These are phyloP conservation scores for Selaginella moellendorffii DNA, from an alignment of 75 land plant species.

Conservation along the genomic window DNA sequence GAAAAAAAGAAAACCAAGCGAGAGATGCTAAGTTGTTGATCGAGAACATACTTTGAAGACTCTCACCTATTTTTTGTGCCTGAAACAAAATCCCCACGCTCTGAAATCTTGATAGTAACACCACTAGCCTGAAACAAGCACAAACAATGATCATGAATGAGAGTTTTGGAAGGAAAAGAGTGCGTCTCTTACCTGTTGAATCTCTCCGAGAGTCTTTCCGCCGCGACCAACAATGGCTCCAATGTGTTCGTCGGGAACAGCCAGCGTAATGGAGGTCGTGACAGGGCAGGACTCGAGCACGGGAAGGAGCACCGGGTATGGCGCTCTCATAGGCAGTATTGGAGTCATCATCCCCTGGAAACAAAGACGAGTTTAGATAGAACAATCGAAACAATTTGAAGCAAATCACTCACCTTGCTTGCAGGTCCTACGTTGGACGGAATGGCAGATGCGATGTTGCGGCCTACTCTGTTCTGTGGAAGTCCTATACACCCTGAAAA, in stretches of 20 bases:
- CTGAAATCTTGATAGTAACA: constrained; percentile 77
- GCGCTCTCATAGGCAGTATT: constrained; percentile 7
- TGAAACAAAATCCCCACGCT: constrained; percentile 79
- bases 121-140: constrained; percentile 46
- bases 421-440: neutral
- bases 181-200: constrained; percentile 46
- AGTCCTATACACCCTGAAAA: neutral
- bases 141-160: neutral
- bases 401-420: neutral
- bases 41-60: neutral
- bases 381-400: neutral
- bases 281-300: constrained; percentile 24
- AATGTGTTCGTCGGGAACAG: constrained; percentile 79
- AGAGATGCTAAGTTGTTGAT: too few species aligned
- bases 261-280: constrained; percentile 45
- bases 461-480: neutral
- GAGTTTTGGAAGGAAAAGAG: neutral
- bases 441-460: neutral
- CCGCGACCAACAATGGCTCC: constrained; percentile 85
- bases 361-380: neutral
- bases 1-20: too few species aligned
- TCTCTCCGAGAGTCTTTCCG: constrained; percentile 68
- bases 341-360: constrained; percentile 26
- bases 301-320: constrained; percentile 12
- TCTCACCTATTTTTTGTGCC: constrained; percentile 74